Evolutionary conservation across 2,329 filamentous ascomycete species (phyloP).

Genomic region (Phaeosphaeriaceae sp.): DNA sequence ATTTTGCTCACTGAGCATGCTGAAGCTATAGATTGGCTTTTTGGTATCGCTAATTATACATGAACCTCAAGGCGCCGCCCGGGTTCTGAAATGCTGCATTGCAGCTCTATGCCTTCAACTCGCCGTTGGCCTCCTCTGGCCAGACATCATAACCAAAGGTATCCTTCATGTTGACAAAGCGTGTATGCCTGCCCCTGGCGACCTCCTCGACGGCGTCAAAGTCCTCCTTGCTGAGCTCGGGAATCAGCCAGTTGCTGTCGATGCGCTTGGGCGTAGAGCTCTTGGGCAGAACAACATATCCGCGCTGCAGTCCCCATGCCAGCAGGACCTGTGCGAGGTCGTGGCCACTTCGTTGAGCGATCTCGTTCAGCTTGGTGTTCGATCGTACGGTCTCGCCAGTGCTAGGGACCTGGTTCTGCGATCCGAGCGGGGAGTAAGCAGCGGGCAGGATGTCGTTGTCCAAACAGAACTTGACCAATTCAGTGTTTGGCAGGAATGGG

Average conservation of each 20-base stretch:
- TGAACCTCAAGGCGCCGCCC: conserved; percentile 8
- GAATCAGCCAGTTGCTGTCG: conserved; percentile 69
- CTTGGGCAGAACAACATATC: conserved; percentile 51
- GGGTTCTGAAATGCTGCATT: background rate
- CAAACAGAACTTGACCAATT: conserved; percentile 65
- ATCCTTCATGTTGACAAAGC: conserved; percentile 84
- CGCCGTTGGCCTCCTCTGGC: conserved; percentile 49
- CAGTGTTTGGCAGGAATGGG: conserved; percentile 72
- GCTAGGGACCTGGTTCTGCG: conserved; percentile 72
- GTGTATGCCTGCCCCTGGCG: conserved; percentile 69
- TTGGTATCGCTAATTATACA: conserved; percentile 33
- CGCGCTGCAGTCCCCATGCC: conserved; percentile 83
- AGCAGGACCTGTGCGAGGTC: conserved; percentile 82
- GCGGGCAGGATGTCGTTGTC: conserved; percentile 66
- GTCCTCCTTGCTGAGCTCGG: conserved; percentile 62
- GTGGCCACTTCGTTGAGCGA: conserved; percentile 77
- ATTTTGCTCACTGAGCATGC: background rate
- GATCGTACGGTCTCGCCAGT: conserved; percentile 74
- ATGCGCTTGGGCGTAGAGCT: conserved; percentile 51
- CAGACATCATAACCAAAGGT: conserved; percentile 76
- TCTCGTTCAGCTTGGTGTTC: conserved; percentile 69
- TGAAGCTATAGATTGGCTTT: conserved; percentile 1
- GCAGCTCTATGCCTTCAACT: conserved; percentile 29
- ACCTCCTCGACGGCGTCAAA: conserved; percentile 68
- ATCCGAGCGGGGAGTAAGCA: conserved; percentile 73